Base-by-base conservation (phyloP, 2,329 filamentous ascomycete genomes). In the Aspergillus melleus region DNA sequence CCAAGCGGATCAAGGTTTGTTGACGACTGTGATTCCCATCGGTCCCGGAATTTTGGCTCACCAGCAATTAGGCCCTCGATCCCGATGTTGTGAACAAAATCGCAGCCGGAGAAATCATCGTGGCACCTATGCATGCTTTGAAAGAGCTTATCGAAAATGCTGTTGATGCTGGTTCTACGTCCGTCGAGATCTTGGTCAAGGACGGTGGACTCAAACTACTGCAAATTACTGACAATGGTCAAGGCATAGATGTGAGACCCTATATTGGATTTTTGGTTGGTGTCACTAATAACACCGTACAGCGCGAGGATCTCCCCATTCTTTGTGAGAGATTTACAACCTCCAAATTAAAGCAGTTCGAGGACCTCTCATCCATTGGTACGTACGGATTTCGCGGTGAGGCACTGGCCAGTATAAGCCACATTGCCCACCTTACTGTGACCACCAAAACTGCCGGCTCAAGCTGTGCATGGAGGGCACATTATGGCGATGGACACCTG, bases 351-450 rank as follows among this genome's bases (percentile, higher is more conserved):
- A 92, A 95, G 68, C 86, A 87, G 5, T 99, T 99, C 67, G 94
- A 98, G 74, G 95, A 99, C 74, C 81, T 99, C 52, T 87, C 87
- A 46, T 90, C 88, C 4, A 98, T 99, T 65, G 89, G 88, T 54
- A 98, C 95, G 1, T 99, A 99, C 75, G 95, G 95, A n/a, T 99
- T 99, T 72, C 90, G 95, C 55, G 95, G 95, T 57, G 95, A 99
- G 77, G 95, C 95, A 3, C 80, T 99, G 57, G 95, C 95, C 14
- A 98, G 95, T 77, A 99, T 99, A 74, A 98, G 94, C 72, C 95
- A 99, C 74, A 97, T 99, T 68, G 94, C 96, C 36, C 96, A 99
- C 79, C 83, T 99, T 22, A 92, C 89, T 4, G 92, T 99, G 49
- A 98, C 94, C 1, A 99, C 96, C 8, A 96, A 92, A 74, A 98